Evolutionary conservation across 768 basidiomycete species (phyloP).

Genomic region (Coprinopsis cinerea): DNA sequence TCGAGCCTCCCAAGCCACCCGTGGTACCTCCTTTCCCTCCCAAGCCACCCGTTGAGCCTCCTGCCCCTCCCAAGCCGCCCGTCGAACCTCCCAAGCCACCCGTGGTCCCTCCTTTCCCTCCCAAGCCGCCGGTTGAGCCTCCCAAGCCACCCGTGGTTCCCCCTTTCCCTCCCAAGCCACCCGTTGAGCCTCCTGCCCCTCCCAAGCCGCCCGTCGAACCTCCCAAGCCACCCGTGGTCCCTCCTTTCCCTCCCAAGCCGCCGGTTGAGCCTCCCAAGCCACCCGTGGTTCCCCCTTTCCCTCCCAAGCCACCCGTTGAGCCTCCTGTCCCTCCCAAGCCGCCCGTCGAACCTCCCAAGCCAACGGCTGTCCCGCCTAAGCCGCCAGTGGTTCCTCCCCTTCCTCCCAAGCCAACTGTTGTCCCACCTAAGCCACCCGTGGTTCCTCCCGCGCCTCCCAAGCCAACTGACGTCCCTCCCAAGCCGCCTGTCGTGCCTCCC

Average conservation of each 20-base stretch:
- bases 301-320: background rate
- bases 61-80: slow-evolving; percentile 1
- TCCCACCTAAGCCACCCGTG: background rate
- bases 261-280: too few relatives aligned
- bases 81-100: slow-evolving; percentile 4
- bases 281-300: too few relatives aligned
- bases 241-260: too few relatives aligned
- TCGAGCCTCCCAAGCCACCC: background rate
- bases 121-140: background rate
- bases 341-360: background rate
- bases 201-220: background rate
- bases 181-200: background rate
- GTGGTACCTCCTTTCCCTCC: slow-evolving; percentile 3
- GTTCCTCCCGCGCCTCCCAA: background rate
- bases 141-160: background rate
- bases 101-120: slow-evolving; percentile 1
- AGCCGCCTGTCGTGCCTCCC: background rate
- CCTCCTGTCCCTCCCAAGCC: background rate
- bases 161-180: background rate
- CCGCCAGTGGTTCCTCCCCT: too few relatives aligned
- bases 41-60: background rate
- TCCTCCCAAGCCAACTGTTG: background rate
- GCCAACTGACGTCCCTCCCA: background rate
- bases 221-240: background rate
- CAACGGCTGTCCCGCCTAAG: too few relatives aligned